Evolutionary conservation across 768 basidiomycete species (phyloP).

Genomic region (Artomyces pyxidatus): DNA sequence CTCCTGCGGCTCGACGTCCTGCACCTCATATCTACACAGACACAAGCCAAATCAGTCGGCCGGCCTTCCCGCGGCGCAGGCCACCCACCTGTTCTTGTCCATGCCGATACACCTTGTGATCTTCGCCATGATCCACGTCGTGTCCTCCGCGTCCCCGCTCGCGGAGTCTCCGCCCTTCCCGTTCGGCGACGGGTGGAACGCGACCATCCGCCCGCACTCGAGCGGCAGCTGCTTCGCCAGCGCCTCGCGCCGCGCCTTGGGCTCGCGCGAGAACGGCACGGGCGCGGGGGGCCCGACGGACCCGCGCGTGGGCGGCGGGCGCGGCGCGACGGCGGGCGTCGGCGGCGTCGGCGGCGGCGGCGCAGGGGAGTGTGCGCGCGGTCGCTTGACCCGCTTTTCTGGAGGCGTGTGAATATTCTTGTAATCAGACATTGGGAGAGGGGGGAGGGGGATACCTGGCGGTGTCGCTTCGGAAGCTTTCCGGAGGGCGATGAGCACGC

Average conservation of each 20-base stretch:
- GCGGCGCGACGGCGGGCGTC: conserved; percentile 33
- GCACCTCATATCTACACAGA: conserved; percentile 65
- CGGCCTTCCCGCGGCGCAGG: not conserved
- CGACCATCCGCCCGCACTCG: conserved; percentile 69
- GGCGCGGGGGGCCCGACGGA: conserved; percentile 50
- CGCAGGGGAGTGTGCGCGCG: conserved; percentile 60
- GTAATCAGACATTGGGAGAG: not conserved
- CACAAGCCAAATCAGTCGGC: conserved; percentile 1
- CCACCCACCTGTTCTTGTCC: conserved; percentile 60
- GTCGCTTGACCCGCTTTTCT: conserved; percentile 67
- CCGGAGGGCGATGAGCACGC: conserved; percentile 63
- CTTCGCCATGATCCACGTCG: conserved; percentile 72
- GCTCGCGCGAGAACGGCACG: conserved; percentile 51
- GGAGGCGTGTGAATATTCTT: not conserved
- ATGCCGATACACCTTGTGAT: conserved; percentile 62
- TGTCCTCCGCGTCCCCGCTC: conserved; percentile 37
- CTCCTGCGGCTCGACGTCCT: conserved; percentile 79
- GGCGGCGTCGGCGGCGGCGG: conserved; percentile 20
- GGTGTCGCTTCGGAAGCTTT: conserved; percentile 55
- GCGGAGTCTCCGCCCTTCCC: conserved; percentile 48
- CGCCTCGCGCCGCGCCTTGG: conserved; percentile 56
- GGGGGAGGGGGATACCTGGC: conserved; percentile 35
- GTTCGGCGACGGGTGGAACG: conserved; percentile 57
- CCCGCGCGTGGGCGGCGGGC: conserved; percentile 44
- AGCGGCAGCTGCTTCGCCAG: conserved; percentile 56